Evolutionary conservation across 164 flowering plant genomes (phyloP), one percentile per base, ranked within the genome.

Genomic region (Macadamia integrifolia): DNA sequence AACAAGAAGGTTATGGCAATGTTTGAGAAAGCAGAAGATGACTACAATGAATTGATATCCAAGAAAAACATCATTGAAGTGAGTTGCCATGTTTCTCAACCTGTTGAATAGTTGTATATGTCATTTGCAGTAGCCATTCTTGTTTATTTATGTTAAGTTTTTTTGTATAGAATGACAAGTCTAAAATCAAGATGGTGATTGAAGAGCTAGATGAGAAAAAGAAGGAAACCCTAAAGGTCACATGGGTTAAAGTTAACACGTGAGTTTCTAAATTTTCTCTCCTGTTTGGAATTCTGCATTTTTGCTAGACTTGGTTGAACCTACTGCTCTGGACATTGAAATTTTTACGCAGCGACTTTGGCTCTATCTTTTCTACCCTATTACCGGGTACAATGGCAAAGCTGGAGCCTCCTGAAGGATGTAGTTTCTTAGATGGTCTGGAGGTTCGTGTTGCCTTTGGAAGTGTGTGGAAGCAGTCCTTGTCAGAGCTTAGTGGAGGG

Each of bases 1-100:
- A 95, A 95, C 79, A 95, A 95, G 80, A 95, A 95, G 77, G 97
- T 91, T 30, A 95, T 95, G 94, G 91, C 94, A 48, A 95, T 95
- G 99, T 95, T 95, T 75, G 99, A 95, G 82, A 92, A 92, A 77
- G 99, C 99, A 59, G 98, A 95, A 78, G 99, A 92, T 75, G 98
- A 91, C 76, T 95, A 89, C 80, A 89, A 88, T 60, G 94, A 83
- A 59, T 80, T 95, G 72, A 82, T 92, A 74, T 90, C 98, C 31
- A 92, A 85, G 85, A 92, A 95, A 82, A 89, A 80, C 76, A 95
- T 89, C 35, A 88, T 92, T 71, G 98, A 95, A 94, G 99, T 94
- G 61, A 31, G 81, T 71, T 71, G 42, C 70, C 32, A 64, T 32
- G 48, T 61, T 9, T 62, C 44, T 40, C 66, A 71, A 49, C 35